These are phyloP conservation scores for Tetratostichococcus sp. DNA, from an alignment of 139 green algal species.

Conservation along the genomic window DNA sequence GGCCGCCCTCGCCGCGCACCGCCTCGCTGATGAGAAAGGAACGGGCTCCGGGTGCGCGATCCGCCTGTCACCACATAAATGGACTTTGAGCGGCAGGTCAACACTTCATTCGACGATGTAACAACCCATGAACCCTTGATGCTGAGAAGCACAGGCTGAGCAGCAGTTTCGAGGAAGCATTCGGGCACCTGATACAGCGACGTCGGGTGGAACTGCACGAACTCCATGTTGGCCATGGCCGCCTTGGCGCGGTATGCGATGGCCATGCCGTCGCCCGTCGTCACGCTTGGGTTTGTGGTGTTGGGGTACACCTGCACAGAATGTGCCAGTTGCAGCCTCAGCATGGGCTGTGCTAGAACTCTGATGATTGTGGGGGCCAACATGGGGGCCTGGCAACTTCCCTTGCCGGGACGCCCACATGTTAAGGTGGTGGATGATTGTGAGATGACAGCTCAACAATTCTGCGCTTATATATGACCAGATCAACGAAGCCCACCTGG, in stretches of 20 bases:
- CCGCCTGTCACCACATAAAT: no score
- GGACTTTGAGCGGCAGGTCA: no score
- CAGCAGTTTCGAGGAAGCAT: no score
- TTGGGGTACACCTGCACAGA: constrained; percentile 77
- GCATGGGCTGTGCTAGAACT: no score
- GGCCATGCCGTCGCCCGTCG: constrained; percentile 94
- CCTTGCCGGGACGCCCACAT: no score
- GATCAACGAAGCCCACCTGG: constrained; percentile 37
- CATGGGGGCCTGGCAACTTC: no score
- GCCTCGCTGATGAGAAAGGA: constrained; percentile 96
- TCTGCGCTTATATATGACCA: background rate
- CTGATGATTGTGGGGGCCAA: no score
- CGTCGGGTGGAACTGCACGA: constrained; percentile 98
- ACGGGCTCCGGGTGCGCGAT: constrained; percentile 23
- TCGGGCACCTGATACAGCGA: constrained; percentile 69
- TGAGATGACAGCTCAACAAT: no score
- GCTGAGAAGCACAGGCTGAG: no score
- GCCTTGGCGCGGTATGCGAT: constrained; percentile 86
- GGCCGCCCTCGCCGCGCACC: constrained; percentile 87
- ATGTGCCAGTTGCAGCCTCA: background rate
- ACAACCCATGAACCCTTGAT: no score
- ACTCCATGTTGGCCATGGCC: constrained; percentile 93
- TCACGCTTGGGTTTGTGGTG: constrained; percentile 95
- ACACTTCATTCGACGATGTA: no score
- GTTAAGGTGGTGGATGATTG: no score